phyloP scores from a whole-genome alignment of 1,284 basidiomycete species.

The Mixia osmundae region DNA sequence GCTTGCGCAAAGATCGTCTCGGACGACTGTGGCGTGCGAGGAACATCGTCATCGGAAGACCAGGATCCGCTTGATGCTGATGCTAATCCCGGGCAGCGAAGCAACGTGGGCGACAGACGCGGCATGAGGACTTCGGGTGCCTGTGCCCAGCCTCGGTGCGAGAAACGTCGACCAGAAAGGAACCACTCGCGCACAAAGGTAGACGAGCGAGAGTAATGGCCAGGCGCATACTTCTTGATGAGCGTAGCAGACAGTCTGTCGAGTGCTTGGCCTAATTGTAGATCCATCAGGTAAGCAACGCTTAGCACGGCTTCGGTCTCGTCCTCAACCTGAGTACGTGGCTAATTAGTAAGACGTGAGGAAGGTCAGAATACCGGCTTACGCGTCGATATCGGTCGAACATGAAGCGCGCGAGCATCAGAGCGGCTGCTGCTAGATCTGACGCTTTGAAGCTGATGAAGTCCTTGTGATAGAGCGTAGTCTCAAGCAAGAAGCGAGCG shows the following conservation, averaged over 20 bases:
- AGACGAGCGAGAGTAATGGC: slow-evolving; percentile 71
- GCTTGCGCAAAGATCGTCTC: too few relatives aligned
- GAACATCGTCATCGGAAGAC: too few relatives aligned
- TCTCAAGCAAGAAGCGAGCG: slow-evolving; percentile 93
- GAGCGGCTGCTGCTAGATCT: slow-evolving; percentile 59
- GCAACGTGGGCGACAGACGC: too few relatives aligned
- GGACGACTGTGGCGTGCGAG: too few relatives aligned
- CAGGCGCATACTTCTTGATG: slow-evolving; percentile 43
- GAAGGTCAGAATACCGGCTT: slow-evolving; percentile 24
- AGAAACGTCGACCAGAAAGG: slow-evolving; percentile 27
- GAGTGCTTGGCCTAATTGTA: slow-evolving; percentile 55
- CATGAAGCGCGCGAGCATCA: slow-evolving; percentile 62
- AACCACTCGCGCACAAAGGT: slow-evolving; percentile 82
- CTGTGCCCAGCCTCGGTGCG: slow-evolving; percentile 15
- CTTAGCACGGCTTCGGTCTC: slow-evolving; percentile 44
- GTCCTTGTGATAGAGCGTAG: slow-evolving; percentile 88
- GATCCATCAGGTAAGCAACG: slow-evolving; percentile 56
- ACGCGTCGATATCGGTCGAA: slow-evolving; percentile 49
- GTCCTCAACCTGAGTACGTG: slow-evolving; percentile 26
- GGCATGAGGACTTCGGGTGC: too few relatives aligned
- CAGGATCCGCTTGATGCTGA: too few relatives aligned
- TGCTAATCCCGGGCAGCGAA: too few relatives aligned
- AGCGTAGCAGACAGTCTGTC: slow-evolving; percentile 77
- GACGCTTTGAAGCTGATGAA: slow-evolving; percentile 71
- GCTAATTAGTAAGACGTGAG: background rate